These are phyloP conservation scores for Isatis lusitanica DNA, from an alignment of 441 rosid species.

Conservation along the genomic window DNA sequence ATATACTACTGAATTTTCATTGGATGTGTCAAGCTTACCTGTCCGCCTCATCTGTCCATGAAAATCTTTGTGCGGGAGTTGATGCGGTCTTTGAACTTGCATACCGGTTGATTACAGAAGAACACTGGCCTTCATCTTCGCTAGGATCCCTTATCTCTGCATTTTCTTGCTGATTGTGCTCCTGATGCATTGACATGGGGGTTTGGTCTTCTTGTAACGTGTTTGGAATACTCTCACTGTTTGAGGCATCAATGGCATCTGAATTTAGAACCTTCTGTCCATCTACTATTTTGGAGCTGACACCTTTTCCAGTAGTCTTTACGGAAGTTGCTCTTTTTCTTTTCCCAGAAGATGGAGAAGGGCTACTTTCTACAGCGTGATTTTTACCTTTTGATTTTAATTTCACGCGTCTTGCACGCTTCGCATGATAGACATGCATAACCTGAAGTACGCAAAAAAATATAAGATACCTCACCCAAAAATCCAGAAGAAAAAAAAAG, in stretches of 20 bases:
- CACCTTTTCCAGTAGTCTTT: conserved; percentile 44
- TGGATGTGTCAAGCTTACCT: conserved; percentile 50
- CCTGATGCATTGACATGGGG: conserved; percentile 36
- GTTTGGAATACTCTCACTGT: conserved; percentile 30
- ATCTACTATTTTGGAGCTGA: conserved; percentile 35
- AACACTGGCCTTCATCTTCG: conserved; percentile 51
- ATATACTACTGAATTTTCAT: conserved; percentile 16
- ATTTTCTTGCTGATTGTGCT: conserved; percentile 43
- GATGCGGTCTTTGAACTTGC: conserved; percentile 53
- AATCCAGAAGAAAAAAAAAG: neutral
- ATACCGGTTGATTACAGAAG: conserved; percentile 45
- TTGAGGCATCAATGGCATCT: conserved; percentile 42
- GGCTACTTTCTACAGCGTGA: conserved; percentile 34
- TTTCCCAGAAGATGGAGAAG: conserved; percentile 48
- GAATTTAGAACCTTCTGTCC: conserved; percentile 27
- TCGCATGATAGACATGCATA: conserved; percentile 71
- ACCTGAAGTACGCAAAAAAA: conserved; percentile 54
- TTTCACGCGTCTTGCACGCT: conserved; percentile 52
- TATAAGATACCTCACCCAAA: conserved; percentile 20
- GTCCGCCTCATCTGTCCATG: conserved; percentile 90
- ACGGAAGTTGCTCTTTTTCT: conserved; percentile 52
- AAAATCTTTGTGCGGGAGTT: conserved; percentile 57
- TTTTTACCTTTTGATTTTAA: conserved; percentile 39
- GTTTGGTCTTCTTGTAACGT: conserved; percentile 42
- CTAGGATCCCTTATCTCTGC: conserved; percentile 40